These are phyloP conservation scores for Tolypocladium capitatum DNA, from an alignment of 2,329 filamentous ascomycete genomes.

Conservation along the genomic window DNA sequence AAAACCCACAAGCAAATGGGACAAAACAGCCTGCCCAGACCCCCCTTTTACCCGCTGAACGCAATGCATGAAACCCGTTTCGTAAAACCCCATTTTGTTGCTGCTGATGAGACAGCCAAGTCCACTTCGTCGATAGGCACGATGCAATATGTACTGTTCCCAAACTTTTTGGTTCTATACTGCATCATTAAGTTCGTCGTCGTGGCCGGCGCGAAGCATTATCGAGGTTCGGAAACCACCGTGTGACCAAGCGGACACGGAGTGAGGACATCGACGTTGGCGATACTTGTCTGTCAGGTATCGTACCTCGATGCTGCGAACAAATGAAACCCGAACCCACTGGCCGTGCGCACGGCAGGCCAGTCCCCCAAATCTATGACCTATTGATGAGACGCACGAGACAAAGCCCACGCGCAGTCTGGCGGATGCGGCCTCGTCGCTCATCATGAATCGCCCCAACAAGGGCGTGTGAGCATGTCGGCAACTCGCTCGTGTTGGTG, in stretches of 20 bases:
- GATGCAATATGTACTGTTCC: constrained; percentile 16
- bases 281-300: neutral
- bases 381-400: neutral
- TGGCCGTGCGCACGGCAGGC: neutral
- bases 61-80: constrained; percentile 24
- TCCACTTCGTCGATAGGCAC: constrained; percentile 11
- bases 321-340: neutral
- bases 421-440: neutral
- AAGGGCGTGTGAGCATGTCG: neutral
- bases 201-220: neutral
- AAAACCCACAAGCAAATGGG: neutral
- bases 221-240: neutral
- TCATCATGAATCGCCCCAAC: neutral
- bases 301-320: neutral
- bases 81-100: constrained; percentile 18
- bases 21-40: constrained; percentile 4
- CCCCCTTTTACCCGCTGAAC: constrained; percentile 21
- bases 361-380: neutral
- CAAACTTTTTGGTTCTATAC: constrained; percentile 10
- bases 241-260: neutral
- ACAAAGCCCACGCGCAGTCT: neutral
- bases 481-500: neutral
- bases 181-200: constrained; percentile 6
- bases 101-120: constrained; percentile 7
- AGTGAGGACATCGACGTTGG: neutral